A percentile compares a stretch with the other conserved stretches of the same genome.
Evolutionary conservation across 2,329 filamentous ascomycete species (phyloP).

Genomic region (Didymella exigua): DNA sequence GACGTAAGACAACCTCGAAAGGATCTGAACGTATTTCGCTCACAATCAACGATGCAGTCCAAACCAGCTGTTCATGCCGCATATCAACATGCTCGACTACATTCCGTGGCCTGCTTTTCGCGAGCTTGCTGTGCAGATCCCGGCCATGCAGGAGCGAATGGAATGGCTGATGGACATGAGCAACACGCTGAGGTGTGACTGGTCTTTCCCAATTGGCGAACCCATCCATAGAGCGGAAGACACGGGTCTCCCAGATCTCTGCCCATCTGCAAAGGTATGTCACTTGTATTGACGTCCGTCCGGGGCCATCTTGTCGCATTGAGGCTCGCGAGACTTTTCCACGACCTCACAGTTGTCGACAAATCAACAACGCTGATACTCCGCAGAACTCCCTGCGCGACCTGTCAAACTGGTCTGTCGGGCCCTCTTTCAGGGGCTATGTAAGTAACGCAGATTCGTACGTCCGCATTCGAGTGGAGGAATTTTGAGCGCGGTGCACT

Average conservation of each 20-base stretch:
- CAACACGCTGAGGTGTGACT: slow-evolving; percentile 25
- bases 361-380: background rate
- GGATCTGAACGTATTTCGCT: background rate
- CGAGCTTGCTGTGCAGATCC: slow-evolving; percentile 31
- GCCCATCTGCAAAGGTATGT: slow-evolving; percentile 23
- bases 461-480: slow-evolving; percentile 28
- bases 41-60: slow-evolving; percentile 15
- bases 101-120: slow-evolving; percentile 34
- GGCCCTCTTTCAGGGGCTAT: slow-evolving; percentile 30
- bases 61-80: slow-evolving; percentile 36
- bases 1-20: slow-evolving; percentile 17
- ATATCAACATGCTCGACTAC: slow-evolving; percentile 31
- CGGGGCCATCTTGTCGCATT: background rate
- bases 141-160: slow-evolving; percentile 34
- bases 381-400: slow-evolving; percentile 15
- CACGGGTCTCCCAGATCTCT: slow-evolving; percentile 25
- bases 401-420: slow-evolving; percentile 29
- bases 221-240: slow-evolving; percentile 16
- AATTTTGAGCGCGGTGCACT: slow-evolving; percentile 4
- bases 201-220: slow-evolving; percentile 20
- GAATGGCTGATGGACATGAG: slow-evolving; percentile 34
- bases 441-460: slow-evolving; percentile 34
- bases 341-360: background rate
- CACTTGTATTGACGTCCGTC: background rate
- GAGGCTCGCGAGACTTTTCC: background rate